Evolutionary conservation across 176 grass and related monocot species (phyloP).

Genomic region (Ananas comosus): DNA sequence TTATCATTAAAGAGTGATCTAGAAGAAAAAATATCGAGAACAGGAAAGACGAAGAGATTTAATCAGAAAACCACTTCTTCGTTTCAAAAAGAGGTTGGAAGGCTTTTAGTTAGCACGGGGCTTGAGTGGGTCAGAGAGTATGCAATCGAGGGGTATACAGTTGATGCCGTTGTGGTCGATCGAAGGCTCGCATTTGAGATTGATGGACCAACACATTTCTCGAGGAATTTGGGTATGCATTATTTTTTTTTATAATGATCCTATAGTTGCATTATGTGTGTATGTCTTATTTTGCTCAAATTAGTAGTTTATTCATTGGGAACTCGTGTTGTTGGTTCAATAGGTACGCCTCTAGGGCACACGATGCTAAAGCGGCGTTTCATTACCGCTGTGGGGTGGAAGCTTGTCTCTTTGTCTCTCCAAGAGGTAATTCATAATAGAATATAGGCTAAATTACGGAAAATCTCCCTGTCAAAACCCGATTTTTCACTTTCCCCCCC

Average conservation of each 20-base stretch:
- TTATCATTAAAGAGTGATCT: conserved; percentile 54
- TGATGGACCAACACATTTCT: conserved; percentile 87
- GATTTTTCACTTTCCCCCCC: no score
- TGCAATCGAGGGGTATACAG: conserved; percentile 65
- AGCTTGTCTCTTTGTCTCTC: conserved; percentile 69
- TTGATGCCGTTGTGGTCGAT: conserved; percentile 69
- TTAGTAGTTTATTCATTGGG: background rate
- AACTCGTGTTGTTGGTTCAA: conserved; percentile 7
- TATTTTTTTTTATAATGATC: conserved; percentile 1
- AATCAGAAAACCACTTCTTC: conserved; percentile 77
- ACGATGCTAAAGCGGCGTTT: conserved; percentile 70
- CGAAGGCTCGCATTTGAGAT: conserved; percentile 90
- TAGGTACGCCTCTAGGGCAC: conserved; percentile 82
- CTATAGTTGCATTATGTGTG: background rate
- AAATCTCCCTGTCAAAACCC: no score
- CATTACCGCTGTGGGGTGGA: conserved; percentile 71
- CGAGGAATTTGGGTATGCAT: conserved; percentile 65
- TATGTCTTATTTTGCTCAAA: background rate
- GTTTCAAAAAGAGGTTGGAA: conserved; percentile 85
- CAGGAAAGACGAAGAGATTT: conserved; percentile 72
- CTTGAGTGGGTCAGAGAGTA: conserved; percentile 83
- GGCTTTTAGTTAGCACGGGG: conserved; percentile 62
- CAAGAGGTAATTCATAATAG: conserved; percentile 49
- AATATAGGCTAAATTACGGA: no score
- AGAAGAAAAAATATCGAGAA: conserved; percentile 63